Evolutionary conservation across 73 alveolate species (phyloP), one percentile per base, ranked within the genome.

Genomic region (Blepharisma stoltei): DNA sequence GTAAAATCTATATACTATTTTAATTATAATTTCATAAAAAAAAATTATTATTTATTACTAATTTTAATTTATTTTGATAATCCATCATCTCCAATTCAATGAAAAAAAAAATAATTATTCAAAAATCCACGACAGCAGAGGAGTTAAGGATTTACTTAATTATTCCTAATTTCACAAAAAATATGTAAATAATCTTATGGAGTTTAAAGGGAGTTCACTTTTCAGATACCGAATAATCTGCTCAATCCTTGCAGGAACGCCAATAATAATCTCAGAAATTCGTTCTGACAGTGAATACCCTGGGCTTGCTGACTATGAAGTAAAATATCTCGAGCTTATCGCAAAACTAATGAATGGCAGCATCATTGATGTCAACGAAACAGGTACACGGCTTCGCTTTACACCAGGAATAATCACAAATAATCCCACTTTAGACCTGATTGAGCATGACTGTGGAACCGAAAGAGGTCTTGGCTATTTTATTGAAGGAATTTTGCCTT

Each of bases 351-450:
- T 97, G 45, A 89, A 90, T 78, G 98, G 98, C 43, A 85, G 91
- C 54, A 70, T 52, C 70, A 82, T 93, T 41, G 79, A 93, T 27
- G 91, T 93, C 55, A 88, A 86, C 85, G 89, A 86, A 78, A 88
- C 97, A 52, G 98, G 98, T 44, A 93, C 98, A 11, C 78, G 85
- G 70, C 75, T 93, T 48, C 91, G 83, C 6, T 86, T 91, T 76
- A 77, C 81, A n/a, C 94, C 94, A 11, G 94, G 94, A 45, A 67
- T 87, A 67, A 87, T 87, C 6, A 83, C 83, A 7, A 78, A 87
- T 55, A 79, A 84, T 67, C 89, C 90, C 6, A 95, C 95, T 6
- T 53, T 52, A 32, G 81, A 49, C 44, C 85, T 50, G 46, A 68
- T 78, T 21, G 37, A 18, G 1, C 67, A 68, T 67, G 90, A 86